These are phyloP conservation scores for Botrytis fragariae DNA, from an alignment of 2,329 filamentous ascomycete genomes.

Conservation along the genomic window DNA sequence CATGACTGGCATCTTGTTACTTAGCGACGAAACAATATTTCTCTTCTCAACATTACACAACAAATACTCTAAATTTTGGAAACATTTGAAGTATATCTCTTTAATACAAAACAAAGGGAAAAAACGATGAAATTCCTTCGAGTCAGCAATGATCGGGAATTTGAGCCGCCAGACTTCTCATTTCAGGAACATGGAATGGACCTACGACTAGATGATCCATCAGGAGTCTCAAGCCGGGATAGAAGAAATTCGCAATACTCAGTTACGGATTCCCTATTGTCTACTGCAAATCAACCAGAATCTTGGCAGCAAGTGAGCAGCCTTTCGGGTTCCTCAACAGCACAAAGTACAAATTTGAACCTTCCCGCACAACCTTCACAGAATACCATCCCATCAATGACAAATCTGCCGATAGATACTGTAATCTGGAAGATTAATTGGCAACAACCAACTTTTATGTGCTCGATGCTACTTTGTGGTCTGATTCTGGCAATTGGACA, in stretches of 20 bases:
- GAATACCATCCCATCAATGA: neutral
- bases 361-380: neutral
- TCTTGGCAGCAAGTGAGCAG: neutral
- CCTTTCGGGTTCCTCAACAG: neutral
- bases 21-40: neutral
- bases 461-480: neutral
- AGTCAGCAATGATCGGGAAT: neutral
- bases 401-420: neutral
- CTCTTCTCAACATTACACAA: neutral
- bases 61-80: neutral
- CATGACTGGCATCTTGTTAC: neutral
- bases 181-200: neutral
- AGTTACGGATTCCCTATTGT: neutral
- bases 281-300: neutral
- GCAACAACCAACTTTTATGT: neutral
- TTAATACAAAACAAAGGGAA: neutral
- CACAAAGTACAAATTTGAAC: neutral
- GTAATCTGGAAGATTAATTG: neutral
- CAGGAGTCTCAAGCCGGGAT: neutral
- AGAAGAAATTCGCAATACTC: neutral
- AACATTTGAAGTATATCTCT: neutral
- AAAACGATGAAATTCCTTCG: neutral
- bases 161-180: neutral
- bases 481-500: constrained; percentile 10
- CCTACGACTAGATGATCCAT: neutral